These are phyloP conservation scores for Clausena lansium DNA, from an alignment of 345 rosid genomes.

Conservation along the genomic window DNA sequence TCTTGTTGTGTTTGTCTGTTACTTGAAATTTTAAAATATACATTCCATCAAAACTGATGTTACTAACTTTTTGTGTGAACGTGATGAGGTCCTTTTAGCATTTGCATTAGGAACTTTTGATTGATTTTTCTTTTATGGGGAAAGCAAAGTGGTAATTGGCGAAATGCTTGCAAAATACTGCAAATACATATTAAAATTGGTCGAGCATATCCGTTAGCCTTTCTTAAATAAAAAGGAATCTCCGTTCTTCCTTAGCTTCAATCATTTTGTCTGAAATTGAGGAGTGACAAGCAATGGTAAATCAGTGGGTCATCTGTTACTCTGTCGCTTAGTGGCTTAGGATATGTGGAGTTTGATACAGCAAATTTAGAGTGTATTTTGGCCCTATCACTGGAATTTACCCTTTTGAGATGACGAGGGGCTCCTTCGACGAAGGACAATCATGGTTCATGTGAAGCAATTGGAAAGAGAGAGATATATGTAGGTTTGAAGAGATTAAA, in stretches of 20 bases:
- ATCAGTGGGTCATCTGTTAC: neutral
- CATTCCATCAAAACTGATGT: neutral
- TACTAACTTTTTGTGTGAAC: neutral
- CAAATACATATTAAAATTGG: neutral
- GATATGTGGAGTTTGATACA: neutral
- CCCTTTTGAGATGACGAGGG: neutral
- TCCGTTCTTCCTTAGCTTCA: neutral
- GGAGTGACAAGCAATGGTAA: neutral
- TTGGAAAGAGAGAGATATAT: neutral
- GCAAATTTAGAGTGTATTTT: neutral
- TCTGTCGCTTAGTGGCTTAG: neutral
- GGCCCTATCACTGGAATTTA: neutral
- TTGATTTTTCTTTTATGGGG: neutral
- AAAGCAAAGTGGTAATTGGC: neutral
- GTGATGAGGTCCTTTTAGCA: neutral
- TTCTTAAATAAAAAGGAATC: neutral
- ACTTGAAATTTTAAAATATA: neutral
- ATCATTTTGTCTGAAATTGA: neutral
- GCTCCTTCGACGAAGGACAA: too few relatives aligned
- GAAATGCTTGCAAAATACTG: neutral
- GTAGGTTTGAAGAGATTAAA: neutral
- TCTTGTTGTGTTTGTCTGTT: neutral
- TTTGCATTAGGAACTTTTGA: neutral
- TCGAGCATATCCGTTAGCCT: neutral
- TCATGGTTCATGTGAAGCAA: neutral